Base-by-base conservation (phyloP, 2,329 filamentous ascomycete genomes). In the Karstenula rhodostoma region DNA sequence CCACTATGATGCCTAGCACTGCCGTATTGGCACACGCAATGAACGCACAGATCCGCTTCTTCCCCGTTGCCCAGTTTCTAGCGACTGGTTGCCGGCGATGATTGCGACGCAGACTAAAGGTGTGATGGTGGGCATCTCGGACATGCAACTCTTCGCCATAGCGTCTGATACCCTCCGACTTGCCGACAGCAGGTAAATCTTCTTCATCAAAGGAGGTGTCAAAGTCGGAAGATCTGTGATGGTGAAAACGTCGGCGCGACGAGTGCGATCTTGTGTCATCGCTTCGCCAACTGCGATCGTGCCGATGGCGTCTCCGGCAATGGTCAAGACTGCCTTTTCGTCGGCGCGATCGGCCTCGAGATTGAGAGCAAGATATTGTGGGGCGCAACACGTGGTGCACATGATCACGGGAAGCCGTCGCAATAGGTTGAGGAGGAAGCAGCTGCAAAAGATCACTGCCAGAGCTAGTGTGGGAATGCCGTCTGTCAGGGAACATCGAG, bases 1-100 rank as follows among this genome's bases (percentile, higher is more conserved):
- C 91, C 59, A 92, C 80, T 23, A 93, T 81, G 27, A 91, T 79
- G 0, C 91, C 91, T 48, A 93, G 82, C 56, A 92, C 80, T 15
- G 89, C 87, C 6, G 90, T 92, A 67, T 90, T 92, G 65, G 90
- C 79, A 71, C 91, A 94, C 10, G 90, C 87, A 59, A 92, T 86
- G 3, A 83, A 77, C 3, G 91, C 91, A 25, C 87, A 85, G 61
- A 90, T 86, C 60, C 89, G 81, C 76, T 94, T 94, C 65, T 89
- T 86, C 22, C 78, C 73, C 8, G 83, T 81, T 13, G 86, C 87
- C 91, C 86, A 94, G 68, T 93, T 89, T 71, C 90, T 84, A 32
- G 90, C 90, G 68, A 92, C 87, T 0, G 89, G 87, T 60, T 89
- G 86, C 27, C 85, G 82, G 62, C 83, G 85, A 66, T 89, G 85